Evolutionary conservation across 768 basidiomycete genomes (phyloP).

Genomic region (Tulasnella sp.): DNA sequence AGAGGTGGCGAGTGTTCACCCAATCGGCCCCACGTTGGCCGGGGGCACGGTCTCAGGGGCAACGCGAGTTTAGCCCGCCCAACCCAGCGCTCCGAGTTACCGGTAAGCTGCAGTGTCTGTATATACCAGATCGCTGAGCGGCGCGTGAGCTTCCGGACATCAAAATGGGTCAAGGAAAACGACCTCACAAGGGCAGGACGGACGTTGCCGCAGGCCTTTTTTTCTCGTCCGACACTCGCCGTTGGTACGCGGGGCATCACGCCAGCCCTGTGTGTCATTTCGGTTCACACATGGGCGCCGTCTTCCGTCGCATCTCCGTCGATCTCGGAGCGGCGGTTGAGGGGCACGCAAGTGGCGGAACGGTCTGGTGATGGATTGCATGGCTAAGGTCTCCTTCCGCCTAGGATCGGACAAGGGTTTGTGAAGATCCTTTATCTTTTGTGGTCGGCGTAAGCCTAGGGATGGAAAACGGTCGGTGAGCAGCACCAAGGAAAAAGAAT

Average conservation of each 20-base stretch:
- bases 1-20: slow-evolving; percentile 68
- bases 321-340: slow-evolving; percentile 64
- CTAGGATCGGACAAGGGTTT: no score
- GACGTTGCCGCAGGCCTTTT: slow-evolving; percentile 50
- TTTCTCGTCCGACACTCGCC: slow-evolving; percentile 47
- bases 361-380: no score
- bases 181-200: slow-evolving; percentile 50
- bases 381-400: no score
- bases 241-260: slow-evolving; percentile 57
- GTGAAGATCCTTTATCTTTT: no score
- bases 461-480: no score
- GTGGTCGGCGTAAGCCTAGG: no score
- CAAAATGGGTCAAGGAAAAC: background rate
- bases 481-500: no score
- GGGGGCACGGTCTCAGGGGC: slow-evolving; percentile 72
- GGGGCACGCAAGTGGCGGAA: no score
- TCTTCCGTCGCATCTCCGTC: slow-evolving; percentile 48
- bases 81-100: slow-evolving; percentile 79
- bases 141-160: background rate
- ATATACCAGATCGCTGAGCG: slow-evolving; percentile 73
- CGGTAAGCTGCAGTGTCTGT: slow-evolving; percentile 87
- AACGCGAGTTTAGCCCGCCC: slow-evolving; percentile 65
- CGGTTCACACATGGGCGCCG: slow-evolving; percentile 83
- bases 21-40: slow-evolving; percentile 68
- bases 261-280: slow-evolving; percentile 63